Evolutionary conservation across 108 stramenopile species (phyloP), one percentile per base, ranked within the genome.

Genomic region (Chaetoceros muelleri): DNA sequence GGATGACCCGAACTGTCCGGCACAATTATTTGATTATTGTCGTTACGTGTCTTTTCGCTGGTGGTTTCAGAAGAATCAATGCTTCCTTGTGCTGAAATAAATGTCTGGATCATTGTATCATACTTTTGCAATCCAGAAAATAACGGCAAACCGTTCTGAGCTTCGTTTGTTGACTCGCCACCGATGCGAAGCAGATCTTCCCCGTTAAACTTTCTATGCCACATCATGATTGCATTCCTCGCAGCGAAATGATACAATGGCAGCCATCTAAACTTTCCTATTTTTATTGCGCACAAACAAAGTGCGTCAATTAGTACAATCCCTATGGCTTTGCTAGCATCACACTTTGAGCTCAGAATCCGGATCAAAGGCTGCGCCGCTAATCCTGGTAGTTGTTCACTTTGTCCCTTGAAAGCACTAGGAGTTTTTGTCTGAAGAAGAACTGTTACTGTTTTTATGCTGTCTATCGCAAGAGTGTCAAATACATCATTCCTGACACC

Each of bases 291-390:
- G 46, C 82, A 85, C 52, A 84, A 76, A 57, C 82, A 86, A 45
- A 92, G 57, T 24, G 80, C 74, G 27, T 79, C 71, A 28, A 92
- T 65, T 44, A 88, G 79, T 7, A 78, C 75, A 50, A 64, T 67
- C 1, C 84, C 86, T 52, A 87, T 73, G n/a, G 53, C 30, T 40
- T 61, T 78, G 29, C 62, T 77, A 1, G 49, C 30, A 28, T 40
- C 28, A 22, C 73, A 76, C 20, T 69, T 77, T 30, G 74, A 66
- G 59, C 66, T 55, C 2, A 92, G 64, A 26, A 92, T 60, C 58
- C 90, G 58, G 17, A 86, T 59, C 40, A 92, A 67, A 24, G 90
- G 84, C 55, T 92, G 90, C n/a, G 81, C 74, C 24, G 78, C 84
- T 50, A 82, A 69, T 23, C 86, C 71, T 13, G 90, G 76, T 44